phyloP scores from a whole-genome alignment of 2,329 filamentous ascomycete species.

The Nemania sp. region DNA sequence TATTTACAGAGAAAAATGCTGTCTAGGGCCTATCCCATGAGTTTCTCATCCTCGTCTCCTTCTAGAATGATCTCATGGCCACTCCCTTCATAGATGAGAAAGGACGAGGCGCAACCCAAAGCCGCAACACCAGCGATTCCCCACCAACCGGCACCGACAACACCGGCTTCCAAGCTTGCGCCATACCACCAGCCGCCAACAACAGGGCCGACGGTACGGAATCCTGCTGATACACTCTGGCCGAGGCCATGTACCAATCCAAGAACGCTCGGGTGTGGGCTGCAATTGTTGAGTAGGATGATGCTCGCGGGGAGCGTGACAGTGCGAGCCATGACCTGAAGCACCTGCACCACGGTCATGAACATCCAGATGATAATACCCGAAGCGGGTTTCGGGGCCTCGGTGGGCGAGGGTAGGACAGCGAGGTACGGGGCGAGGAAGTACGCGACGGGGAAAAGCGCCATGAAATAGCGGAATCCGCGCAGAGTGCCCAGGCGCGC shows the following conservation, averaged over 20 bases:
- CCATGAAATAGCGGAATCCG: conserved; percentile 73
- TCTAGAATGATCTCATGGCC: conserved; percentile 70
- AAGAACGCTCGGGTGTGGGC: conserved; percentile 68
- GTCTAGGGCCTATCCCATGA: conserved; percentile 21
- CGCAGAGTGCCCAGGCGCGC: conserved; percentile 72
- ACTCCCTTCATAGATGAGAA: conserved; percentile 73
- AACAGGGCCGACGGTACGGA: conserved; percentile 63
- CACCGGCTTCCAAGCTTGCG: conserved; percentile 58
- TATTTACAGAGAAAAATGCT: neutral
- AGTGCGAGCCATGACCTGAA: conserved; percentile 80
- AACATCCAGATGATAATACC: conserved; percentile 69
- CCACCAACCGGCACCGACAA: conserved; percentile 64
- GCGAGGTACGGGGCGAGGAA: conserved; percentile 75
- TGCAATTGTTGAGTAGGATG: conserved; percentile 71
- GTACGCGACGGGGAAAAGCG: conserved; percentile 76
- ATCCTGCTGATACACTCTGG: conserved; percentile 62
- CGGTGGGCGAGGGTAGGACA: conserved; percentile 66
- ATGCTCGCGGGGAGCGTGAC: conserved; percentile 72
- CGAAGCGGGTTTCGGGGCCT: conserved; percentile 58
- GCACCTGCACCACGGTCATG: conserved; percentile 70
- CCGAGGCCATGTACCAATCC: conserved; percentile 69
- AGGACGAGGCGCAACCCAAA: conserved; percentile 68
- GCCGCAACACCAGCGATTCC: conserved; percentile 62
- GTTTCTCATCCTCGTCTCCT: conserved; percentile 45
- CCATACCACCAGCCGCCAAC: conserved; percentile 64